phyloP scores from a whole-genome alignment of 2,329 filamentous ascomycete genomes.

The Chaetomiaceae sp. region DNA sequence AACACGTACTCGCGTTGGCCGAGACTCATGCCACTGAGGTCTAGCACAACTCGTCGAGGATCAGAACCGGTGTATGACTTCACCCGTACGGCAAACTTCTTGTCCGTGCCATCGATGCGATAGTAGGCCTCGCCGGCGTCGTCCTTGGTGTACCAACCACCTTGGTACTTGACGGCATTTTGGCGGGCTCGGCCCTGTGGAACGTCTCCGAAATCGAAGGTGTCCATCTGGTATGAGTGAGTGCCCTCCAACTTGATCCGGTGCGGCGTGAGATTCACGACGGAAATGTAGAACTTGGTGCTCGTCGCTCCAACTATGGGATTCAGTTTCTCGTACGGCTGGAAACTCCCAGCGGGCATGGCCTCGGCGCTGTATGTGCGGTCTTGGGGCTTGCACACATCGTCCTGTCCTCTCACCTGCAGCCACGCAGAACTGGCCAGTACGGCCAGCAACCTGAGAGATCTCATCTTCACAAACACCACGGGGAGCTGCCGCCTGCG shows the following conservation, averaged over 20 bases:
- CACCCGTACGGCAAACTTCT: conserved; percentile 30
- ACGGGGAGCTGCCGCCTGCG: no score
- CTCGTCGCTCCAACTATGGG: conserved; percentile 8
- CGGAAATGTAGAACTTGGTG: conserved; percentile 31
- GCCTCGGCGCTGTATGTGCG: conserved; percentile 20
- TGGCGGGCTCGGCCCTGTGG: conserved; percentile 33
- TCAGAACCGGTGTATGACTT: conserved; percentile 30
- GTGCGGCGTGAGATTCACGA: conserved; percentile 35
- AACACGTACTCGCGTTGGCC: conserved; percentile 34
- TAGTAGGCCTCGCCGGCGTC: conserved; percentile 34
- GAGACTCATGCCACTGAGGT: conserved; percentile 31
- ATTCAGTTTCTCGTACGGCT: conserved; percentile 17
- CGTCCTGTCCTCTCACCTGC: conserved; percentile 8
- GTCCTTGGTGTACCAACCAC: conserved; percentile 15
- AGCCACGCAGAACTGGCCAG: conserved; percentile 15
- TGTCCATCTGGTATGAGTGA: conserved; percentile 32
- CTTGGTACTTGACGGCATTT: conserved; percentile 30
- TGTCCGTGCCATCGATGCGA: conserved; percentile 29
- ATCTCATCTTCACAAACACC: conserved; percentile 14
- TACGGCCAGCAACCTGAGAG: conserved; percentile 9
- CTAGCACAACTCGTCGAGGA: conserved; percentile 29
- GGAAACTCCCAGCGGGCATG: conserved; percentile 13
- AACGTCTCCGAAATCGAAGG: conserved; percentile 33
- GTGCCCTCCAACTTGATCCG: conserved; percentile 28
- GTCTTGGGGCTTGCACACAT: conserved; percentile 14